phyloP scores from a whole-genome alignment of 352 stramenopile species.

The Pythium aquatile region DNA sequence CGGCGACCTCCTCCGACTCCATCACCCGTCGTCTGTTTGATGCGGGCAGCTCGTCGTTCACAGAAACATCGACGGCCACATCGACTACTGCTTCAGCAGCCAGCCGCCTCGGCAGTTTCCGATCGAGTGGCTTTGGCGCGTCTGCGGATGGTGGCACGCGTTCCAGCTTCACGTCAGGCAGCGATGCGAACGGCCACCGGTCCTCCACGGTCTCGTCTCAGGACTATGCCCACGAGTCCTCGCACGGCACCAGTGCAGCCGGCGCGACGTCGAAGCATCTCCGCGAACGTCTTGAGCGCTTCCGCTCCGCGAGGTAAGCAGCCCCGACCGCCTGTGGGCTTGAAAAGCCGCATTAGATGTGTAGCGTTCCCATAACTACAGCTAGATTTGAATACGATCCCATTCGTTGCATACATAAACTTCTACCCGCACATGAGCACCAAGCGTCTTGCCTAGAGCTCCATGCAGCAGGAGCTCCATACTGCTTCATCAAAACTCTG shows the following conservation, averaged over 20 bases:
- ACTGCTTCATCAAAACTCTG: not conserved
- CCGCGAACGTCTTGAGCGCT: constrained; percentile 26
- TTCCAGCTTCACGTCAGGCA: constrained; percentile 51
- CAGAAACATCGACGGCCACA: not conserved
- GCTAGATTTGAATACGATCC: not conserved
- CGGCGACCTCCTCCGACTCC: constrained; percentile 19
- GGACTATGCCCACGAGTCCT: constrained; percentile 19
- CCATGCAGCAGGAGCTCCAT: not conserved
- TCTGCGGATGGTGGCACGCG: constrained; percentile 23
- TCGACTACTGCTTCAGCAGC: not conserved
- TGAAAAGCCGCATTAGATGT: not conserved
- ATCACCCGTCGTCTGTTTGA: constrained; percentile 61
- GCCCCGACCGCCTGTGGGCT: not conserved
- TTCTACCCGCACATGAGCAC: too few relatives aligned
- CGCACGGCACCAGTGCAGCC: not conserved
- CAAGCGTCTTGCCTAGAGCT: not conserved
- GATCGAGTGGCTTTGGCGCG: constrained; percentile 22
- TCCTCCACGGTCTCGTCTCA: constrained; percentile 14
- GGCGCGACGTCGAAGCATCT: constrained; percentile 15
- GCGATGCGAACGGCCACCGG: constrained; percentile 28
- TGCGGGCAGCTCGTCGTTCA: constrained; percentile 22
- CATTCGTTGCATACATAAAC: not conserved
- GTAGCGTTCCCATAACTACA: not conserved
- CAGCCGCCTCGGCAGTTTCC: constrained; percentile 26
- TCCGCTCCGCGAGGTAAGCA: constrained; percentile 13